Percentiles rank a stretch among this genome's conserved stretches.
phyloP scores from a whole-genome alignment of 257 asterid genomes.

The Scutellaria galericulata region DNA sequence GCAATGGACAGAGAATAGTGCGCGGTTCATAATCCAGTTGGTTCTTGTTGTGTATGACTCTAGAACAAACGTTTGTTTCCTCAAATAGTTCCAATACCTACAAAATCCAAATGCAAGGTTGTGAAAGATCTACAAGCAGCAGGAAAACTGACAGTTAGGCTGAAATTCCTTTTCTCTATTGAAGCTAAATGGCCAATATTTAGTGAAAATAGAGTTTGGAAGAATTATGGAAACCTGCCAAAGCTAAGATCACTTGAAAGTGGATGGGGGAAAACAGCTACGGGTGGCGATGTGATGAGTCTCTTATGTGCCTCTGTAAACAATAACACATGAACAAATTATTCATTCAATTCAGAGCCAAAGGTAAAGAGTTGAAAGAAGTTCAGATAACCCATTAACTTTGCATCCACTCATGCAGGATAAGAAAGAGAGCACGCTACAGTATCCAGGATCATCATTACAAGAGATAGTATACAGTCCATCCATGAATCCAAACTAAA shows the following conservation, averaged over 20 bases:
- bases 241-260: constrained; percentile 95
- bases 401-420: neutral
- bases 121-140: constrained; percentile 31
- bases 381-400: constrained; percentile 7
- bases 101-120: constrained; percentile 28
- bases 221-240: constrained; percentile 66
- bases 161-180: neutral
- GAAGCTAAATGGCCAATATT: constrained; percentile 28
- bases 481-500: constrained; percentile 21
- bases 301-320: constrained; percentile 82
- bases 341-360: neutral
- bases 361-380: neutral
- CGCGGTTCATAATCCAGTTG: constrained; percentile 97
- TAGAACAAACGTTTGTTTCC: constrained; percentile 97
- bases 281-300: constrained; percentile 93
- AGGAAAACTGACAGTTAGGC: constrained; percentile 19
- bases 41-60: constrained; percentile 86
- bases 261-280: constrained; percentile 99
- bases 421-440: neutral
- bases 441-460: constrained; percentile 2
- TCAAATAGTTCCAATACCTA: constrained; percentile 98
- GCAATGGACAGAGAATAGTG: constrained; percentile 82
- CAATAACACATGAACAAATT: constrained; percentile 35
- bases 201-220: constrained; percentile 21
- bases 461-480: neutral